A percentile compares a stretch with the other conserved stretches of the same genome.
Conservation (phyloP, 257 asterid species). For the Ophiorrhiza pumila region DNA sequence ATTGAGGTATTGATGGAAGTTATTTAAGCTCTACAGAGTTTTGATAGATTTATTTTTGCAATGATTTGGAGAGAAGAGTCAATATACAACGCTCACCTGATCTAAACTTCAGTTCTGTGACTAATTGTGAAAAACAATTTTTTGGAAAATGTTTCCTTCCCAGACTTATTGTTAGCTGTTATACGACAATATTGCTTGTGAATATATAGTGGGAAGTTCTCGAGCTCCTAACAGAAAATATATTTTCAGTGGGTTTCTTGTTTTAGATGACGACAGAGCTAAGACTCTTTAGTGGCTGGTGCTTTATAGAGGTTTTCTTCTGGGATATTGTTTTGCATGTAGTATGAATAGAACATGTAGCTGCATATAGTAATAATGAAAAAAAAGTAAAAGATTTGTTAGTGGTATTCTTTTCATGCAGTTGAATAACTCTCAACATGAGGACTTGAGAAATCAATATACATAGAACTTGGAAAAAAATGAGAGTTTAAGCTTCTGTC, state of each 20-base stretch:
- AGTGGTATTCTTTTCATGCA: neutral
- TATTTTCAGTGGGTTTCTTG: neutral
- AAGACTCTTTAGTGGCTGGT: neutral
- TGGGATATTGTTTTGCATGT: neutral
- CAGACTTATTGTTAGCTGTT: neutral
- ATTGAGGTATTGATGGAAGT: slow-evolving; percentile 58
- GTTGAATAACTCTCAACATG: neutral
- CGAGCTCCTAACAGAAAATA: neutral
- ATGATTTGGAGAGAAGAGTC: neutral
- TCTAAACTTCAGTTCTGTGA: neutral
- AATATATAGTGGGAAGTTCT: neutral
- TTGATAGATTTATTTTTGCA: neutral
- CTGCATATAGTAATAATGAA: neutral
- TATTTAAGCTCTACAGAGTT: neutral
- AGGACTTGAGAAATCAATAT: neutral
- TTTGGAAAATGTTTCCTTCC: neutral
- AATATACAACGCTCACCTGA: neutral
- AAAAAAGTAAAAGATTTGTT: neutral
- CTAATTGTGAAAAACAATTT: neutral
- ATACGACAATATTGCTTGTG: neutral
- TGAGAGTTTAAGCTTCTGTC: neutral
- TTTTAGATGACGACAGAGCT: neutral
- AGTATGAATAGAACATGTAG: neutral
- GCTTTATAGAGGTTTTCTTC: neutral
- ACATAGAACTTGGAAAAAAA: neutral